Evolutionary conservation across 306 rosid species (phyloP).

Genomic region (Cicer judaicum): DNA sequence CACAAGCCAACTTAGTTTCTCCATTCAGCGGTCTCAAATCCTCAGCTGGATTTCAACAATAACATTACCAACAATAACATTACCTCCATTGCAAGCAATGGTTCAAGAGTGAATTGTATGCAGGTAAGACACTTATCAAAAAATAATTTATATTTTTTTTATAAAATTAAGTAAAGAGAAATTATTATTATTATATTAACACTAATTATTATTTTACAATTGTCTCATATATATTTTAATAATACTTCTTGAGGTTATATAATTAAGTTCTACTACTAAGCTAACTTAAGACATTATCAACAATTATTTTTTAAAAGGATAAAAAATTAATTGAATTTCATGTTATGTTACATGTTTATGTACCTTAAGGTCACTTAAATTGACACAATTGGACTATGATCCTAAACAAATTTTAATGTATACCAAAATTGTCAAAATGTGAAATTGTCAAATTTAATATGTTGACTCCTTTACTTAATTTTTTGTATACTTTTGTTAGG

Average conservation of each 20-base stretch:
- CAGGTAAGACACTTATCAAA: constrained; percentile 42
- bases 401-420: background rate
- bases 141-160: no score
- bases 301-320: no score
- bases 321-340: background rate
- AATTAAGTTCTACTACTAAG: no score
- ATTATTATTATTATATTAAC: no score
- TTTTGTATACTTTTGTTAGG: constrained; percentile 54
- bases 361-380: background rate
- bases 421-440: background rate
- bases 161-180: no score
- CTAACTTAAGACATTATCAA: no score
- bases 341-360: constrained; percentile 17
- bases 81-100: constrained; percentile 70
- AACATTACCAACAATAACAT: constrained; percentile 69
- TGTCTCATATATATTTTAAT: no score
- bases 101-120: constrained; percentile 77
- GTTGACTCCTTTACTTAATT: constrained; percentile 3
- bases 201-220: no score
- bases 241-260: no score
- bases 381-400: background rate
- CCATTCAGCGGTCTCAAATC: constrained; percentile 82
- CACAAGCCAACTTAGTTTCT: constrained; percentile 62
- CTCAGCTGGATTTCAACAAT: constrained; percentile 53
- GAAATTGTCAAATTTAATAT: background rate